These are phyloP conservation scores for Aspergillus brunneoviolaceus DNA, from an alignment of 2,329 filamentous ascomycete species.

Conservation along the genomic window DNA sequence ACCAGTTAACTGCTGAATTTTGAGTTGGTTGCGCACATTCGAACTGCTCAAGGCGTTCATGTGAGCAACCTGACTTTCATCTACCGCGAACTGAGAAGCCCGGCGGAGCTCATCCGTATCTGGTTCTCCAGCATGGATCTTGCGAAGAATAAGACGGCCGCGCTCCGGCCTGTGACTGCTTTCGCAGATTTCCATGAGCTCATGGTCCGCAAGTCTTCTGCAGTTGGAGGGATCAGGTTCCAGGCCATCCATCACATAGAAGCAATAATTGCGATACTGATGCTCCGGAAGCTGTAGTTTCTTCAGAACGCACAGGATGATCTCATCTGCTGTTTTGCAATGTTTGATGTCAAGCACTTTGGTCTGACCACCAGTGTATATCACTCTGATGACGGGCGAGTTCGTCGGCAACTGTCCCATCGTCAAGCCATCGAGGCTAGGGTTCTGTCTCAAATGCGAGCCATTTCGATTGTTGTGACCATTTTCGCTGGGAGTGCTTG, in stretches of 20 bases:
- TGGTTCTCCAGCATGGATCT: slow-evolving; percentile 89
- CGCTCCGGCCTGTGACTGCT: slow-evolving; percentile 82
- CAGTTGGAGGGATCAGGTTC: slow-evolving; percentile 81
- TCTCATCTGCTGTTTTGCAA: slow-evolving; percentile 87
- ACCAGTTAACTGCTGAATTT: slow-evolving; percentile 85
- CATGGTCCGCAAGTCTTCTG: slow-evolving; percentile 78
- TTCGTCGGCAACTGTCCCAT: slow-evolving; percentile 82
- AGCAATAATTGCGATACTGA: slow-evolving; percentile 93
- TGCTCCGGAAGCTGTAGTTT: slow-evolving; percentile 88
- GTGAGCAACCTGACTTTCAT: slow-evolving; percentile 77
- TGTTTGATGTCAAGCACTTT: slow-evolving; percentile 92
- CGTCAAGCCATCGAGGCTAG: slow-evolving; percentile 80
- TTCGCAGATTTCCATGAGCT: slow-evolving; percentile 87
- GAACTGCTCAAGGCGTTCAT: slow-evolving; percentile 58
- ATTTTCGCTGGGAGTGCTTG: slow-evolving; percentile 63
- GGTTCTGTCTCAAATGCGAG: slow-evolving; percentile 74
- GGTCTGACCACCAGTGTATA: slow-evolving; percentile 85
- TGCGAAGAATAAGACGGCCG: slow-evolving; percentile 84
- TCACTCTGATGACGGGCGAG: slow-evolving; percentile 87
- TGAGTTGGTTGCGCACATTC: slow-evolving; percentile 77
- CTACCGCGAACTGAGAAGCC: slow-evolving; percentile 83
- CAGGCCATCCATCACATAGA: slow-evolving; percentile 84
- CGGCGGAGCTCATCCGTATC: slow-evolving; percentile 81
- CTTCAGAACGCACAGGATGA: slow-evolving; percentile 82
- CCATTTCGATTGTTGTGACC: slow-evolving; percentile 63